Base-by-base conservation (phyloP, 2,329 filamentous ascomycete species). In the Colletotrichum graminicola region DNA sequence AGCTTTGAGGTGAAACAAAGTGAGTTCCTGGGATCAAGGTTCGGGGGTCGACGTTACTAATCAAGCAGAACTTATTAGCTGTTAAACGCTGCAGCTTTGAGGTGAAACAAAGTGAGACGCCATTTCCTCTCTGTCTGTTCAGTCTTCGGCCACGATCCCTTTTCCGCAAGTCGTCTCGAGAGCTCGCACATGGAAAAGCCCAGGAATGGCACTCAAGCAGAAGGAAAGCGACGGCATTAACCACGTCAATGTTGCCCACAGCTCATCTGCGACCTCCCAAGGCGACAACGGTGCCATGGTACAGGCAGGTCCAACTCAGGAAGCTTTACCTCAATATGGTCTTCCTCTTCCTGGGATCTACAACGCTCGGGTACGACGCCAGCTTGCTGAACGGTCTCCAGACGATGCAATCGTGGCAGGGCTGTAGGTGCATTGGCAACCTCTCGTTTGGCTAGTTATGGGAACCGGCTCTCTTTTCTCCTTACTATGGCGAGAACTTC, bases 351-450 rank as follows among this genome's bases (percentile, higher is more conserved):
- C 74, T 80, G 41, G 77, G 78, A 8, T 78, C 78, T 1, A 79
- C 79, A 29, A 80, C 76, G 8, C 76, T 77, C 72, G 83, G 82
- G 16, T 84, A 82, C 67, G 83, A 84, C 64, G 82, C 81, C 32
- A 83, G 81, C 14, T 79, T 86, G 76, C 82, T 85, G 79, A 86
- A 85, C 66, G 83, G 83, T 72, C 75, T 86, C 32, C 83, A 85
- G 73, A 80, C 83, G 5, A 80, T 88, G 66, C 66, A 74, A 0
- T 77, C 81, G 54, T 87, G 86, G 86, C 75, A 82, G 68, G 71
- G 77, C 5, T 83, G 76, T 76, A 67, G 80, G 81, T 70, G 43
- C 11, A 34, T 16, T 12, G 5, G 8, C n/a, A 34, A 16, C 11
- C 23, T 12, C 23, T n/a, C 8, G 18, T 29, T 52, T 21, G 26